Percentiles rank a stretch among this genome's conserved stretches.
Conservation (phyloP, 2,329 filamentous ascomycete genomes). For the Leptographium flavum region DNA sequence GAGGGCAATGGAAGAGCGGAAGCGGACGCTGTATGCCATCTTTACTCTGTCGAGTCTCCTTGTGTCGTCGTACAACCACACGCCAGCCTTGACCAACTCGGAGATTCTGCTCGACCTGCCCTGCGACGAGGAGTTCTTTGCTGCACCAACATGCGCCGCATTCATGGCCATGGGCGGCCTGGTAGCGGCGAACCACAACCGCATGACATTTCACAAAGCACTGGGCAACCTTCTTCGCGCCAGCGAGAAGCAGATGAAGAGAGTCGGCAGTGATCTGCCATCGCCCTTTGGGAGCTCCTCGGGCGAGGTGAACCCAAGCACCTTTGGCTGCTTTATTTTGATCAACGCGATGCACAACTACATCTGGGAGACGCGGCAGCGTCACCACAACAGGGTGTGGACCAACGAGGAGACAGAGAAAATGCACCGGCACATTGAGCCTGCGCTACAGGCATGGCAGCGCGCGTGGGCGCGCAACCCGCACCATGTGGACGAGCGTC, state of each 20-base stretch:
- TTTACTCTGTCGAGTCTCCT: slow-evolving; percentile 85
- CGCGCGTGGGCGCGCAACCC: slow-evolving; percentile 80
- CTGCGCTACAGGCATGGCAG: slow-evolving; percentile 88
- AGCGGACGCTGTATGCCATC: slow-evolving; percentile 80
- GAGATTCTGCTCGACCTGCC: slow-evolving; percentile 82
- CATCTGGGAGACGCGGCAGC: slow-evolving; percentile 92
- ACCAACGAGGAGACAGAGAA: slow-evolving; percentile 85
- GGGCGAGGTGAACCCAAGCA: slow-evolving; percentile 64
- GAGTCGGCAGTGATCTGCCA: slow-evolving; percentile 22
- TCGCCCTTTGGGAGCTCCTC: slow-evolving; percentile 29
- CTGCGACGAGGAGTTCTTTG: slow-evolving; percentile 84
- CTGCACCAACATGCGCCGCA: slow-evolving; percentile 65
- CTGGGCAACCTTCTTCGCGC: slow-evolving; percentile 68
- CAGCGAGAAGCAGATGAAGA: slow-evolving; percentile 38
- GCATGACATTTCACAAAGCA: slow-evolving; percentile 67
- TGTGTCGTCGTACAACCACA: slow-evolving; percentile 85
- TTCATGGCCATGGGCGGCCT: slow-evolving; percentile 69
- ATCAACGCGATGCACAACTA: slow-evolving; percentile 96
- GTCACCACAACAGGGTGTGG: slow-evolving; percentile 80
- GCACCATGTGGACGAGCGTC: slow-evolving; percentile 68
- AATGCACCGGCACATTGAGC: slow-evolving; percentile 92
- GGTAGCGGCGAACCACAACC: slow-evolving; percentile 52
- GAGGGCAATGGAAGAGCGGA: slow-evolving; percentile 80
- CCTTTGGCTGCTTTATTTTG: slow-evolving; percentile 79
- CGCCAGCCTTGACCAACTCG: slow-evolving; percentile 82